phyloP scores from a whole-genome alignment of 1,284 basidiomycete species.

The Anthracocystis walkeri region DNA sequence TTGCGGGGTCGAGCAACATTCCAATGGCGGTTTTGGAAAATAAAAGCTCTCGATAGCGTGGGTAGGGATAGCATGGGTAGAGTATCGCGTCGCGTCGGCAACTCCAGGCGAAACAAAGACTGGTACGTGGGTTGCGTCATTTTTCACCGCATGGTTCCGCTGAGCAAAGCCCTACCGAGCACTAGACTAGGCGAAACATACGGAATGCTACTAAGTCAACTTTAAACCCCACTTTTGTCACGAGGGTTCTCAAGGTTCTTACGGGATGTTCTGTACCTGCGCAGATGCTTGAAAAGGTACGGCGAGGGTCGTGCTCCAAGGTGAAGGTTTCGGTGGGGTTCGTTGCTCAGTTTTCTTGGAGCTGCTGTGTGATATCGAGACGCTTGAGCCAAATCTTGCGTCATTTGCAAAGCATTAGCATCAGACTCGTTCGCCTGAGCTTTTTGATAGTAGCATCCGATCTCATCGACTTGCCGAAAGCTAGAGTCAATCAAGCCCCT shows the following conservation, averaged over 20 bases:
- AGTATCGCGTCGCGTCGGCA: neutral
- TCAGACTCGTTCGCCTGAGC: no score
- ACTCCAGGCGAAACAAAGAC: neutral
- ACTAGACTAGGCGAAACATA: neutral
- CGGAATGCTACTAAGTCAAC: constrained; percentile 2
- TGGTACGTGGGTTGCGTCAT: neutral
- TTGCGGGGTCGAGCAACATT: neutral
- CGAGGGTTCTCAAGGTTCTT: neutral
- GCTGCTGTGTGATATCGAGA: no score
- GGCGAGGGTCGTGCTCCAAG: neutral
- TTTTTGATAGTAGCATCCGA: no score
- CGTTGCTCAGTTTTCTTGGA: no score
- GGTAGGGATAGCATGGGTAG: neutral
- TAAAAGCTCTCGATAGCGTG: neutral
- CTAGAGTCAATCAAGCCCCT: no score
- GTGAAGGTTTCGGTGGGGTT: neutral
- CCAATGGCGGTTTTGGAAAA: constrained; percentile 2
- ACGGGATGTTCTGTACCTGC: neutral
- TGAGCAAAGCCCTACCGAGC: neutral
- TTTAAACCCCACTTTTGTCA: neutral
- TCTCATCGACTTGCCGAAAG: no score
- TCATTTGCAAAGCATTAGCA: no score
- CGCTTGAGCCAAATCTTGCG: no score
- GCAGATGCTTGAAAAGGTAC: constrained; percentile 1
- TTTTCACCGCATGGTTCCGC: constrained; percentile 1